These are phyloP conservation scores for Pouteria glomerata DNA, from an alignment of 148 eudicot species.

Conservation along the genomic window DNA sequence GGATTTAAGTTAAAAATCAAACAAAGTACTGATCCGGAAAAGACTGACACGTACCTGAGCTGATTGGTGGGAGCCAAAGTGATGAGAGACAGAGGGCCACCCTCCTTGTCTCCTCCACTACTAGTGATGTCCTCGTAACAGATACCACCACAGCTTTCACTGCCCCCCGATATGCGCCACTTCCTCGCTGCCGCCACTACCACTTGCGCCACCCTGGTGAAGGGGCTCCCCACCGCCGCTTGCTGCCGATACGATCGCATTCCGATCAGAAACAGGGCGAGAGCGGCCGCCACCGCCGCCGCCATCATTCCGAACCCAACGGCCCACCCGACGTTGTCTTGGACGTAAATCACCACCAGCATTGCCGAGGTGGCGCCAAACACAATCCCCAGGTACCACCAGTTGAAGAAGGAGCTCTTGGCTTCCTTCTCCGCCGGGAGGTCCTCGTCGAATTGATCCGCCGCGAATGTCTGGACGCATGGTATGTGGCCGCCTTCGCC, in stretches of 20 bases:
- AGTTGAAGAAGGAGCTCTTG: conserved; percentile 75
- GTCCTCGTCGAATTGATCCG: conserved; percentile 65
- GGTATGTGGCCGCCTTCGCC: conserved; percentile 86
- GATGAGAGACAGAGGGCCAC: neutral
- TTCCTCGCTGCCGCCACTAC: conserved; percentile 50
- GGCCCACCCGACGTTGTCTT: conserved; percentile 61
- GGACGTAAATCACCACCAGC: conserved; percentile 39
- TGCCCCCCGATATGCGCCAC: conserved; percentile 24
- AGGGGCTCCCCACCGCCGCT: conserved; percentile 65
- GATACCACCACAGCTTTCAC: neutral
- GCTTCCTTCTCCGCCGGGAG: conserved; percentile 38
- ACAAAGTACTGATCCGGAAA: neutral
- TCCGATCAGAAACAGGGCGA: conserved; percentile 41
- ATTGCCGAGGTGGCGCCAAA: conserved; percentile 43
- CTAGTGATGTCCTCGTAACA: conserved; percentile 28
- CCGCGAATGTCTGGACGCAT: conserved; percentile 71
- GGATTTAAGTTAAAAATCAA: neutral
- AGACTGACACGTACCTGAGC: conserved; percentile 41
- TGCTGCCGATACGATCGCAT: conserved; percentile 33
- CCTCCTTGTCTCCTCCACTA: neutral
- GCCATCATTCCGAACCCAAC: conserved; percentile 49
- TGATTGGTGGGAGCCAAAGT: conserved; percentile 45
- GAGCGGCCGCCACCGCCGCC: conserved; percentile 40
- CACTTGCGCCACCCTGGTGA: conserved; percentile 63
- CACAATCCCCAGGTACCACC: conserved; percentile 77